phyloP scores from a whole-genome alignment of 192 early-diverging fungal genomes.

The Gamsiella multidivaricata region DNA sequence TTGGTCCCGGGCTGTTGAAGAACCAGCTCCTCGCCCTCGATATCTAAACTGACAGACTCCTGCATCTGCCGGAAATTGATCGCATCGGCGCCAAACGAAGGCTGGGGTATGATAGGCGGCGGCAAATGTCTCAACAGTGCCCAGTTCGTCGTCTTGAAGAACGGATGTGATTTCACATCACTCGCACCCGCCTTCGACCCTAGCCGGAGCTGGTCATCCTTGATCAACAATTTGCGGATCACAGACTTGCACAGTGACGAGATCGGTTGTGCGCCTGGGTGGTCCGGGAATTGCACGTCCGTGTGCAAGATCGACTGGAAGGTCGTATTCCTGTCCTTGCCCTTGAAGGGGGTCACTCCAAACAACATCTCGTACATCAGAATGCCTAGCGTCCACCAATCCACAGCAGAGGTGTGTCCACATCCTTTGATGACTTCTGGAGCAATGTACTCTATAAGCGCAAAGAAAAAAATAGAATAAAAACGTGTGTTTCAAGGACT shows the following conservation, averaged over 20 bases:
- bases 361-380: slow-evolving; percentile 99
- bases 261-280: slow-evolving; percentile 38
- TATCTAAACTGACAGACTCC: slow-evolving; percentile 74
- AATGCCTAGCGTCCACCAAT: slow-evolving; percentile 99
- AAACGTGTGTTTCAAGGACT: background rate
- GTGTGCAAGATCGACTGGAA: slow-evolving; percentile 90
- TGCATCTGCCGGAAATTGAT: slow-evolving; percentile 77
- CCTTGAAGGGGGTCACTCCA: slow-evolving; percentile 98
- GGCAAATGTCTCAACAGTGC: slow-evolving; percentile 87
- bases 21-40: slow-evolving; percentile 69
- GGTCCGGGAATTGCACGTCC: slow-evolving; percentile 82
- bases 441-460: slow-evolving; percentile 42
- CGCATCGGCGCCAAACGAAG: slow-evolving; percentile 69
- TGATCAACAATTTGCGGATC: slow-evolving; percentile 86
- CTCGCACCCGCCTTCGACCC: slow-evolving; percentile 91
- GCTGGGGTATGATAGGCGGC: slow-evolving; percentile 87
- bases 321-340: slow-evolving; percentile 88
- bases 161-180: slow-evolving; percentile 92
- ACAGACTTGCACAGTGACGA: slow-evolving; percentile 74
- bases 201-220: slow-evolving; percentile 91
- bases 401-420: slow-evolving; percentile 95
- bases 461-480: background rate
- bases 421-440: slow-evolving; percentile 89
- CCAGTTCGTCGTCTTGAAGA: slow-evolving; percentile 94
- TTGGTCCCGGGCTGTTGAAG: slow-evolving; percentile 48